Evolutionary conservation across 257 asterid genomes (phyloP).

Genomic region (Ilex asprella): DNA sequence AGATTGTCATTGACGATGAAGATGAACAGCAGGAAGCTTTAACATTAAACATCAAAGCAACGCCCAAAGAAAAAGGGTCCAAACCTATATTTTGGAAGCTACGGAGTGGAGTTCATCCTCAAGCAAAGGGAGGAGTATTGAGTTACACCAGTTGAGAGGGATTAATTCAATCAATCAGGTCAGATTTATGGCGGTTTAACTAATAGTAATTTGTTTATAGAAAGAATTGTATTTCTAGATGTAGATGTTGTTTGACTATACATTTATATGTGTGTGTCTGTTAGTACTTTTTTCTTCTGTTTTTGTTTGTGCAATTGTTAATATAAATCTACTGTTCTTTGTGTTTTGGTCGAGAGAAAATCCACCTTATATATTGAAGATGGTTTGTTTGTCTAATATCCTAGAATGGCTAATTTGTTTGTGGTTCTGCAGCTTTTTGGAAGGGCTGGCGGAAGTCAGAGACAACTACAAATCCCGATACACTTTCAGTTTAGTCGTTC

Average conservation of each 20-base stretch:
- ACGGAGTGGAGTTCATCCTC: conserved; percentile 21
- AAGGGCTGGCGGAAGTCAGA: conserved; percentile 44
- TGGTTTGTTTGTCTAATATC: conserved; percentile 6
- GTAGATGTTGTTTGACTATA: neutral
- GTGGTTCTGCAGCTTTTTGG: conserved; percentile 42
- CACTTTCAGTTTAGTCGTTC: conserved; percentile 39
- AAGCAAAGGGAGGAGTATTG: conserved; percentile 29
- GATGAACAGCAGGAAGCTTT: conserved; percentile 24
- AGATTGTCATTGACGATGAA: conserved; percentile 56
- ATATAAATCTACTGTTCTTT: neutral
- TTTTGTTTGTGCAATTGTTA: neutral
- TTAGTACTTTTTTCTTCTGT: neutral
- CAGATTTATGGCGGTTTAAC: conserved; percentile 4
- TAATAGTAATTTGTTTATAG: neutral
- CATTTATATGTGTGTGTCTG: neutral
- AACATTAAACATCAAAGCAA: conserved; percentile 24
- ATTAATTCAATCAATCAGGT: conserved; percentile 57
- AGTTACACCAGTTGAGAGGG: conserved; percentile 28
- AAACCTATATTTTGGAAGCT: conserved; percentile 42
- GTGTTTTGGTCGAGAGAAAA: neutral
- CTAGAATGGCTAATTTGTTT: conserved; percentile 8
- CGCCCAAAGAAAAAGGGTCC: conserved; percentile 60
- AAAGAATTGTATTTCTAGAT: neutral
- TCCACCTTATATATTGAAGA: neutral
- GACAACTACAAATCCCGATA: conserved; percentile 36